Conservation (phyloP, 768 basidiomycete genomes). For the Amanita pseudoporphyria region DNA sequence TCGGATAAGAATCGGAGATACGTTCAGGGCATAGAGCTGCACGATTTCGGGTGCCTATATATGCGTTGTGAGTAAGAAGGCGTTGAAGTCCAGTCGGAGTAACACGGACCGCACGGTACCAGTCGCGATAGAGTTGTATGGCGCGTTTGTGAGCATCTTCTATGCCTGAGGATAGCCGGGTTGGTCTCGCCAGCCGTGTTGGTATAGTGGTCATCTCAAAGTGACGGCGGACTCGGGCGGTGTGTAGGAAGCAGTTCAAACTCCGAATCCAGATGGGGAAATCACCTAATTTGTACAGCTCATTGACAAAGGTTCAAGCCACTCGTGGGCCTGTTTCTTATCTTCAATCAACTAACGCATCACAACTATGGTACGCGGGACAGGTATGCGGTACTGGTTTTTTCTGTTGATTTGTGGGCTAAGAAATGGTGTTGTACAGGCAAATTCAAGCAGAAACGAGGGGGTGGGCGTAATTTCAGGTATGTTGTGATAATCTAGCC, state of each 20-base stretch:
- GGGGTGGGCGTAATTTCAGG: conserved; percentile 84
- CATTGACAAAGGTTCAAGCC: conserved; percentile 6
- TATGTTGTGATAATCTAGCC: conserved; percentile 18
- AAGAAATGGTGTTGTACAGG: conserved; percentile 27
- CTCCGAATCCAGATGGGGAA: conserved; percentile 13
- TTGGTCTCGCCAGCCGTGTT: conserved; percentile 68
- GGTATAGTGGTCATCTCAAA: conserved; percentile 67
- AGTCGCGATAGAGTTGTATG: conserved; percentile 79
- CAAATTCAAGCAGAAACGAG: conserved; percentile 80
- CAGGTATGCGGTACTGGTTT: conserved; percentile 23
- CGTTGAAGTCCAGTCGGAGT: too few species aligned
- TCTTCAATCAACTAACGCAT: conserved; percentile 6
- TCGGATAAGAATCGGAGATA: conserved; percentile 70
- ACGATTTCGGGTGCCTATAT: conserved; percentile 86
- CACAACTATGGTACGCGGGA: conserved; percentile 37
- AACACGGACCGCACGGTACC: conserved; percentile 80
- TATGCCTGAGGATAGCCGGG: conserved; percentile 44
- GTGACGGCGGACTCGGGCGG: background rate
- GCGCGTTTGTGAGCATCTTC: conserved; percentile 60
- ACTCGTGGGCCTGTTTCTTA: conserved; percentile 8
- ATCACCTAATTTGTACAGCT: background rate
- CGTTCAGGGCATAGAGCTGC: conserved; percentile 69
- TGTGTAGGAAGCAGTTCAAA: conserved; percentile 13
- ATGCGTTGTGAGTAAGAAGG: background rate
- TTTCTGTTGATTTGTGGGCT: background rate